Evolutionary conservation across 805 yeast genomes (phyloP), one percentile per base, ranked within the genome.

Genomic region (Starmerella vitae): DNA sequence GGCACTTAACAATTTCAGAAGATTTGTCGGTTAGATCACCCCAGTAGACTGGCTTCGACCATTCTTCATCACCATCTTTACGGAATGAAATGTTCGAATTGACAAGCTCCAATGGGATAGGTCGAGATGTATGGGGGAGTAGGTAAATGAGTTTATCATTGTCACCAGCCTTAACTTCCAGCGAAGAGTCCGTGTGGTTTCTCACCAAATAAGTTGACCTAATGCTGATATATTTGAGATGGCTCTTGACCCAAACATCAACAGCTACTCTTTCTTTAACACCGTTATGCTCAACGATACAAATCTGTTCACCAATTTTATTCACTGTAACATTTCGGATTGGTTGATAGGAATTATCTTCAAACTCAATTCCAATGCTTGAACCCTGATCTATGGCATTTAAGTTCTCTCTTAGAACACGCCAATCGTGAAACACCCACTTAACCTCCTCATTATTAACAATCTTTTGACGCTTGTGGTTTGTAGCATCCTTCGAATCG

Each of bases 371-470:
- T 0, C 80, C 84, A 22, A 88, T 59, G 3, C 67, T 62, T 33
- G 74, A 76, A n/a, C 65, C 66, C 15, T 69, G 71, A 30, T 68
- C 72, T 39, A 78, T 78, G 3, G 78, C 71, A 44, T 72, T 76
- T 40, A 86, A 62, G 39, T 75, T 74, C 53, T 88, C 94, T 58
- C 98, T 76, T 19, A 85, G 71, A 22, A 68, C 68, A 45, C 82
- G 68, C 96, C 97, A 91, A 54, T 88, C 95, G 52, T 86, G 94
- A 63, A 93, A 93, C 30, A 85, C 76, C 96, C 97, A 91, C 1
- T 82, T 78, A 4, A 72, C 55, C 3, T 59, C 57, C 4, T 70
- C 72, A 1, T 71, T 70, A 37, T 74, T 65, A 29, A 62, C 57
- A 34, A 57, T 61, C 47, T 37, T 60, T 30, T 39, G 57, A 48